Evolutionary conservation across 306 rosid genomes (phyloP), one percentile per base, ranked within the genome.

Genomic region (Vicia sativa): DNA sequence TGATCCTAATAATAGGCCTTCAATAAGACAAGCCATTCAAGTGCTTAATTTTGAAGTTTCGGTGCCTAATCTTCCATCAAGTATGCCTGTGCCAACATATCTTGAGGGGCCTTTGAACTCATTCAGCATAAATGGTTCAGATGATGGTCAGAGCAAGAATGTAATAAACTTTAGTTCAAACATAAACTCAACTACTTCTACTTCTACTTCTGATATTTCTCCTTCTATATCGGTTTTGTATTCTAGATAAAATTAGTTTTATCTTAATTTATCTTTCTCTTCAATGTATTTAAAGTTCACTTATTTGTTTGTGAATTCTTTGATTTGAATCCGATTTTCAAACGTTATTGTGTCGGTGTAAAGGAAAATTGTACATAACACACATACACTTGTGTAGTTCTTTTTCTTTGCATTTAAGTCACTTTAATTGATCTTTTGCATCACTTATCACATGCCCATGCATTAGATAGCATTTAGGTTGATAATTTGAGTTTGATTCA

Each of bases 31-130:
- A 80, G 73, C 38, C 35, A 54, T 76, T 23, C 62, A 72, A 5
- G 78, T 67, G 10, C 75, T 80, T 12, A 62, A 68, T 19, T 78
- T 45, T 78, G 79, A 78, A 60, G 63, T 72, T 73, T 9, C 79
- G 0, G n/a, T 62, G 55, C 82, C 82, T 6, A 26, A 12, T 67
- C 82, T 78, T 23, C 57, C 79, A 67, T 16, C 37, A 34, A 39
- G 53, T 25, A 60, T 67, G 44, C 79, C 81, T 6, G 11, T 68
- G 0, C 79, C 73, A 5, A 68, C 75, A 3, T 72, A 26, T 49
- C 7, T 35, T 74, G 58, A 50, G 5, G 4, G 8, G 0, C 44
- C 66, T 7, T 6, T 62, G 3, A 29, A 43, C 28, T 18, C 69
- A 65, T 44, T 42, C 26, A 19, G 15, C 55, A 14, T 39, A 39